phyloP scores from a whole-genome alignment of 805 yeast species.

The Saccharomycopsis babjevae region DNA sequence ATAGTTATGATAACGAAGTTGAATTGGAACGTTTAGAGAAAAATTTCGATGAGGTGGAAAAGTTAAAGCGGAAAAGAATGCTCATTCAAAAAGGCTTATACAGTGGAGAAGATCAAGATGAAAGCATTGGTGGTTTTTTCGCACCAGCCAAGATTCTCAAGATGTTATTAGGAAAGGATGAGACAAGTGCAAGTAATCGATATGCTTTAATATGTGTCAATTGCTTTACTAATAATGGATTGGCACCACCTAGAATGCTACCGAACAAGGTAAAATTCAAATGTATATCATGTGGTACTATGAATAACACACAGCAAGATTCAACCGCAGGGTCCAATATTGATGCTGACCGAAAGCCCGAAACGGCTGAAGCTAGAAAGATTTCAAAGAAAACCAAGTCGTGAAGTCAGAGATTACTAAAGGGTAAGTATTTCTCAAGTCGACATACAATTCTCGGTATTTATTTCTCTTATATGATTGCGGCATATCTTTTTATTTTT shows the following conservation, averaged over 20 bases:
- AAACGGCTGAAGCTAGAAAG: too few species aligned
- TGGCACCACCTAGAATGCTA: slow-evolving; percentile 35
- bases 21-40: slow-evolving; percentile 10
- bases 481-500: too few species aligned
- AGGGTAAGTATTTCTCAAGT: too few species aligned
- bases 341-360: too few species aligned
- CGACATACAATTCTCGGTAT: too few species aligned
- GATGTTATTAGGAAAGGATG: slow-evolving; percentile 27
- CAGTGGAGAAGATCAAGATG: slow-evolving; percentile 3
- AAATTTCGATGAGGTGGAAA: slow-evolving; percentile 6
- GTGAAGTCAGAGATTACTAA: neutral
- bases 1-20: slow-evolving; percentile 5
- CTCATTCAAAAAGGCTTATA: slow-evolving; percentile 10
- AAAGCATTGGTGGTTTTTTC: neutral
- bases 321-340: neutral
- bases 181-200: slow-evolving; percentile 29
- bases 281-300: slow-evolving; percentile 32
- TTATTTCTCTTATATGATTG: too few species aligned
- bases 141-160: slow-evolving; percentile 6
- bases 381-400: neutral
- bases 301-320: slow-evolving; percentile 12
- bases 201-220: slow-evolving; percentile 35
- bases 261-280: slow-evolving; percentile 29
- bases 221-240: slow-evolving; percentile 36
- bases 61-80: slow-evolving; percentile 8